Evolutionary conservation across 129 eudicot species (phyloP).

Genomic region (Tanacetum coccineum): DNA sequence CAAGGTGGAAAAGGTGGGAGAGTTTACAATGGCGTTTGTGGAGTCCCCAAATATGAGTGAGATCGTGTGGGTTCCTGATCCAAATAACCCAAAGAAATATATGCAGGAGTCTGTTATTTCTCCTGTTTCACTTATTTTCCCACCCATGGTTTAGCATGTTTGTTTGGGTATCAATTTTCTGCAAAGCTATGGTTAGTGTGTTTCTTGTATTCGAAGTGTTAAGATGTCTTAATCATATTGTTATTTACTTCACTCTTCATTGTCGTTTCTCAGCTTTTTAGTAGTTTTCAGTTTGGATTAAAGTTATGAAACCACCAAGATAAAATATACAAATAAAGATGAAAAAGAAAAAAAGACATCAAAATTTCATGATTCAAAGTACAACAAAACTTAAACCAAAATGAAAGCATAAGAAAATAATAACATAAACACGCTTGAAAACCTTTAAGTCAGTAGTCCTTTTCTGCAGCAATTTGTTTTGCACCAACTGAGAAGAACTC

Average conservation of each 20-base stretch:
- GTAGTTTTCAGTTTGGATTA: no score
- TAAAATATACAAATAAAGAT: neutral
- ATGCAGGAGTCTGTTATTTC: slow-evolving; percentile 37
- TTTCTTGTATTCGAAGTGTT: neutral
- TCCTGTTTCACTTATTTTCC: slow-evolving; percentile 42
- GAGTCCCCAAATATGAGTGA: no score
- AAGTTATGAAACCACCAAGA: neutral
- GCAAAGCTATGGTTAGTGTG: neutral
- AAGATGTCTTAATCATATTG: neutral
- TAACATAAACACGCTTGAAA: slow-evolving; percentile 14
- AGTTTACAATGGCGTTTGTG: no score
- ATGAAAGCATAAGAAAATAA: slow-evolving; percentile 4
- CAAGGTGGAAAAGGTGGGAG: no score
- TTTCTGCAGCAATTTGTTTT: slow-evolving; percentile 40
- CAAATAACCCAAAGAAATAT: no score
- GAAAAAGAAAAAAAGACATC: neutral
- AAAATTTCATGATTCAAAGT: slow-evolving; percentile 24
- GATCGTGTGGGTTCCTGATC: no score
- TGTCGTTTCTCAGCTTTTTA: no score
- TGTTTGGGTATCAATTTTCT: neutral
- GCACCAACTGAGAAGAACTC: slow-evolving; percentile 94
- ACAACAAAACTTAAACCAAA: slow-evolving; percentile 19
- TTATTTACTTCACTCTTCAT: neutral
- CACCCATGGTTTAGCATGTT: slow-evolving; percentile 30
- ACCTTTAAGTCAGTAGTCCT: slow-evolving; percentile 24